Conservation (phyloP, 305 asterid species). For the Withania somnifera region DNA sequence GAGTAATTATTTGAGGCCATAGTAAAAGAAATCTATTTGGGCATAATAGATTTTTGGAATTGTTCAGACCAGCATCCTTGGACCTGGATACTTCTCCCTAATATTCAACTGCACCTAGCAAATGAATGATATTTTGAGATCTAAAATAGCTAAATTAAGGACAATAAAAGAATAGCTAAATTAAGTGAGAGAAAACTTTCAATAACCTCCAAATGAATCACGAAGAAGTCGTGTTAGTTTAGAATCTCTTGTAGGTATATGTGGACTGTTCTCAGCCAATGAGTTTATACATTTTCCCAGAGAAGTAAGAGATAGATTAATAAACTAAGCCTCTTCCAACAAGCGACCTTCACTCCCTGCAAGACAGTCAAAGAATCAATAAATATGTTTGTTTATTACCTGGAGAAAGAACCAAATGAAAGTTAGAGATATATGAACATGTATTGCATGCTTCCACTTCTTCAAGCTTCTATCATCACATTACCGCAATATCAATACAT, state of each 20-base stretch:
- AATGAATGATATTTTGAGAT: not conserved
- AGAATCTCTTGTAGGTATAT: conserved; percentile 91
- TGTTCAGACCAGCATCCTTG: not conserved
- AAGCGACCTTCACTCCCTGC: conserved; percentile 90
- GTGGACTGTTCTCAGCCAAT: conserved; percentile 85
- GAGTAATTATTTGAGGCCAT: not conserved
- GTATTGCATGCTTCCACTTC: not conserved
- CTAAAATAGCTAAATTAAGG: not conserved
- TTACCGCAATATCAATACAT: not conserved
- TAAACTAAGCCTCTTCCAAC: conserved; percentile 84
- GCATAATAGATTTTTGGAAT: not conserved
- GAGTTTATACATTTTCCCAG: conserved; percentile 92
- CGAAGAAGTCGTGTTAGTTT: conserved; percentile 89
- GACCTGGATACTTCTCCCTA: not conserved
- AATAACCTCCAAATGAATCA: conserved; percentile 88
- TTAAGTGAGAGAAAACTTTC: not conserved
- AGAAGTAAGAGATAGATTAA: conserved; percentile 85
- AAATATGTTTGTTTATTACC: not conserved
- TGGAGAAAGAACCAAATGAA: not conserved
- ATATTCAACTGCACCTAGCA: not conserved
- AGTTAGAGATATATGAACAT: not conserved
- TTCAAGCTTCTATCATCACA: not conserved
- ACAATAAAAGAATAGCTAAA: not conserved
- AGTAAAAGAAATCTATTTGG: not conserved
- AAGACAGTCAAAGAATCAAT: conserved; percentile 8